phyloP scores from a whole-genome alignment of 768 basidiomycete species.

The Trametes maxima region DNA sequence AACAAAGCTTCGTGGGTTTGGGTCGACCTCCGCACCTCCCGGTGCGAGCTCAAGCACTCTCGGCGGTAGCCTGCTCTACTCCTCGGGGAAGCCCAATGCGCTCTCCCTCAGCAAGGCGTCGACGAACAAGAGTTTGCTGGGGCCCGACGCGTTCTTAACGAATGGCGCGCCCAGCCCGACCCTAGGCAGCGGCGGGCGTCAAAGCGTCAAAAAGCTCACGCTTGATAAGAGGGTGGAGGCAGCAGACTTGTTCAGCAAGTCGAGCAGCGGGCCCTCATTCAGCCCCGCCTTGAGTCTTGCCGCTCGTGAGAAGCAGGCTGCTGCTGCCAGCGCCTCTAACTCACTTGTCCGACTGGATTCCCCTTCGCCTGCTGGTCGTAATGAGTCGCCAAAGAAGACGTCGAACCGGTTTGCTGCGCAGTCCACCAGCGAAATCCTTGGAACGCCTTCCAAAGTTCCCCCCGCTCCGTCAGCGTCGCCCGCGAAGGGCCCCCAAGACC shows the following conservation, averaged over 20 bases:
- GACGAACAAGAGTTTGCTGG: slow-evolving; percentile 38
- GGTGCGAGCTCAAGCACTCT: slow-evolving; percentile 40
- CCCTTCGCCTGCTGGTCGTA: slow-evolving; percentile 22
- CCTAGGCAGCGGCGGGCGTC: slow-evolving; percentile 66
- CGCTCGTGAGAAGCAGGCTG: slow-evolving; percentile 71
- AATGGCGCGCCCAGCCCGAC: slow-evolving; percentile 59
- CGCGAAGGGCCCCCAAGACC: slow-evolving; percentile 33
- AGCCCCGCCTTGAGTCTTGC: slow-evolving; percentile 76
- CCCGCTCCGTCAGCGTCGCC: slow-evolving; percentile 38
- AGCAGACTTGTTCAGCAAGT: slow-evolving; percentile 58
- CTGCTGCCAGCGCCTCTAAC: slow-evolving; percentile 35
- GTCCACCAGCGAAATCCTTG: slow-evolving; percentile 31
- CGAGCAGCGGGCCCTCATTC: slow-evolving; percentile 59
- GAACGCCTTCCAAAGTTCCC: slow-evolving; percentile 11
- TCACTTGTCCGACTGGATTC: slow-evolving; percentile 30
- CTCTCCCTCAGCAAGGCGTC: slow-evolving; percentile 54
- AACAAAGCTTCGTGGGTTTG: slow-evolving; percentile 74
- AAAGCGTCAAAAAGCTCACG: slow-evolving; percentile 92
- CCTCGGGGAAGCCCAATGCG: slow-evolving; percentile 56
- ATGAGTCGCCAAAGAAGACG: slow-evolving; percentile 34
- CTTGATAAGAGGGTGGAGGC: slow-evolving; percentile 84
- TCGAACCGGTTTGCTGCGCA: slow-evolving; percentile 46
- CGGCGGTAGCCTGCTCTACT: slow-evolving; percentile 47
- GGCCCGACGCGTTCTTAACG: slow-evolving; percentile 64
- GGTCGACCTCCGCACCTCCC: slow-evolving; percentile 44